phyloP scores from a whole-genome alignment of 2,329 filamentous ascomycete genomes.

The Botrytis deweyae region DNA sequence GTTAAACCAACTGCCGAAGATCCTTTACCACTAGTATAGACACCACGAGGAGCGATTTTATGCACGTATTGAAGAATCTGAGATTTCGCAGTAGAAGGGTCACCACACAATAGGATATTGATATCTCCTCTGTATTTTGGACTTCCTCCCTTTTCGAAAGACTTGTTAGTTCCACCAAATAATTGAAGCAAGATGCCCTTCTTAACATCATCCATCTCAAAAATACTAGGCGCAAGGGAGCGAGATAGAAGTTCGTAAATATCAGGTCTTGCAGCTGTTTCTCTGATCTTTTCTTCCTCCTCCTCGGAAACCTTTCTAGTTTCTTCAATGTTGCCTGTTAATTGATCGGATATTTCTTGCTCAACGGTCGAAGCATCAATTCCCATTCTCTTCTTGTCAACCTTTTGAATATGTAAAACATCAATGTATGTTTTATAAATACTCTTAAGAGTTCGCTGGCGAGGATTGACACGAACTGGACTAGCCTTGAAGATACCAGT shows the following conservation, averaged over 20 bases:
- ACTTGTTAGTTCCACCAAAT: slow-evolving; percentile 97
- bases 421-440: slow-evolving; percentile 99
- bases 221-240: slow-evolving; percentile 90
- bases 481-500: slow-evolving; percentile 97
- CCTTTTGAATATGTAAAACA: slow-evolving; percentile 92
- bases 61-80: slow-evolving; percentile 93
- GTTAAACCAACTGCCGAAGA: slow-evolving; percentile 75
- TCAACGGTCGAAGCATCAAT: slow-evolving; percentile 87
- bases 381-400: slow-evolving; percentile 91
- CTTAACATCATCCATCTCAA: slow-evolving; percentile 98
- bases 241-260: slow-evolving; percentile 90
- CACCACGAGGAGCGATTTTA: slow-evolving; percentile 89
- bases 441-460: slow-evolving; percentile 87
- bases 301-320: slow-evolving; percentile 79
- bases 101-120: slow-evolving; percentile 93
- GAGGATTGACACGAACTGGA: slow-evolving; percentile 89
- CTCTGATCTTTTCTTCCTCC: slow-evolving; percentile 85
- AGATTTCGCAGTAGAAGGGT: slow-evolving; percentile 94
- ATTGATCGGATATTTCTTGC: slow-evolving; percentile 63
- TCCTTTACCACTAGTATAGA: slow-evolving; percentile 75
- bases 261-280: slow-evolving; percentile 75
- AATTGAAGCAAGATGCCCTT: slow-evolving; percentile 96
- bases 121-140: slow-evolving; percentile 97
- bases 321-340: slow-evolving; percentile 73
- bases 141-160: slow-evolving; percentile 92